A percentile compares a stretch with the other conserved stretches of the same genome.
Conservation (phyloP, 2,329 filamentous ascomycete genomes). For the Capronia epimyces region DNA sequence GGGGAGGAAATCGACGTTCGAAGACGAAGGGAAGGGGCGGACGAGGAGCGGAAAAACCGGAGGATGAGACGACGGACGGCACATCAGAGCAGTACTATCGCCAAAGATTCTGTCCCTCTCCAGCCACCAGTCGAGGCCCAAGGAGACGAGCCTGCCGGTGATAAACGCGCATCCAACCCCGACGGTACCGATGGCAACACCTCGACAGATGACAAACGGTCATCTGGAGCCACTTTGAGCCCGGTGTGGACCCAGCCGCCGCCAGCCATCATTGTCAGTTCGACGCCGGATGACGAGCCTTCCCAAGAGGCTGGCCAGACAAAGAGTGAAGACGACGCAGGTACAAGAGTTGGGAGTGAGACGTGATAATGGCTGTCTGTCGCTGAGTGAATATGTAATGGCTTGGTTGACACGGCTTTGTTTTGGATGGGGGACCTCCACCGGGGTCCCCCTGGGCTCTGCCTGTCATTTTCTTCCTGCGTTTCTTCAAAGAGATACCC, state of each 20-base stretch:
- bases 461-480: background rate
- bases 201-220: slow-evolving; percentile 17
- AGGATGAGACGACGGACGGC: slow-evolving; percentile 62
- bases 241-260: slow-evolving; percentile 15
- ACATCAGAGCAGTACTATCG: slow-evolving; percentile 34
- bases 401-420: too few relatives aligned
- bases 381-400: too few relatives aligned
- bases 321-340: slow-evolving; percentile 4
- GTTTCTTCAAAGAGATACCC: background rate
- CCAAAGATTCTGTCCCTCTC: slow-evolving; percentile 26
- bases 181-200: slow-evolving; percentile 14
- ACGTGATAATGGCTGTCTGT: background rate
- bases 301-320: background rate
- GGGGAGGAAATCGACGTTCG: slow-evolving; percentile 54
- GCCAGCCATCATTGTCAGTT: slow-evolving; percentile 29
- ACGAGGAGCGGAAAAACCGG: slow-evolving; percentile 67
- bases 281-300: slow-evolving; percentile 25
- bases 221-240: slow-evolving; percentile 21
- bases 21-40: slow-evolving; percentile 66
- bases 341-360: background rate
- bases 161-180: slow-evolving; percentile 2
- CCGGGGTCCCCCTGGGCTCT: too few relatives aligned
- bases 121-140: slow-evolving; percentile 19
- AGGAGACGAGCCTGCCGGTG: slow-evolving; percentile 6
- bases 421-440: too few relatives aligned